Evolutionary conservation across 1,284 basidiomycete genomes (phyloP).

Genomic region (Sporisorium scitamineum): DNA sequence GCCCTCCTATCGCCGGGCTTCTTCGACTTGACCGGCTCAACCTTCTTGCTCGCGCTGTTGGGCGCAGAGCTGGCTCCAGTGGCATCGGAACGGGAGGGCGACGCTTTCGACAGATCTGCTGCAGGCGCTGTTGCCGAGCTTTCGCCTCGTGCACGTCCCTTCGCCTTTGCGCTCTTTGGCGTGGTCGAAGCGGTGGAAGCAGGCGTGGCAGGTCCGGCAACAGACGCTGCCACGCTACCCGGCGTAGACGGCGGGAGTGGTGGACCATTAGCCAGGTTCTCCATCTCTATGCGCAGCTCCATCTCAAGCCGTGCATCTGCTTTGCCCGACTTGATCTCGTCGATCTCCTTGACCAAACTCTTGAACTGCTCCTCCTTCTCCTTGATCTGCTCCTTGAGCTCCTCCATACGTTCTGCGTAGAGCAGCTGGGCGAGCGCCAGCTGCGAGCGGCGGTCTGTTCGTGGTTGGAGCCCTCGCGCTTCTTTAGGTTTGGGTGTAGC

Average conservation of each 20-base stretch:
- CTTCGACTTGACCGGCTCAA: slow-evolving; percentile 11
- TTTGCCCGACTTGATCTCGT: slow-evolving; percentile 50
- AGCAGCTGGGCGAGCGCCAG: slow-evolving; percentile 61
- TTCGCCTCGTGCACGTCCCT: slow-evolving; percentile 36
- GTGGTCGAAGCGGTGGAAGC: slow-evolving; percentile 30
- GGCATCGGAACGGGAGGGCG: slow-evolving; percentile 18
- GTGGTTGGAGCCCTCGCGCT: slow-evolving; percentile 43
- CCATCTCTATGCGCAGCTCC: slow-evolving; percentile 50
- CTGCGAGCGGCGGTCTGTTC: slow-evolving; percentile 52
- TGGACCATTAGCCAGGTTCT: slow-evolving; percentile 45
- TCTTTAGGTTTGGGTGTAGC: slow-evolving; percentile 46
- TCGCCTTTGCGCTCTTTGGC: slow-evolving; percentile 39
- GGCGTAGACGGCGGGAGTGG: slow-evolving; percentile 36
- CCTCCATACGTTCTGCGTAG: slow-evolving; percentile 61
- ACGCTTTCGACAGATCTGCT: slow-evolving; percentile 22
- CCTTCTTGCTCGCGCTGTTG: slow-evolving; percentile 28
- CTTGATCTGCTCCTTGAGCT: slow-evolving; percentile 55
- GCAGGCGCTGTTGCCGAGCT: slow-evolving; percentile 21
- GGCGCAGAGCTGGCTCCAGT: slow-evolving; percentile 18
- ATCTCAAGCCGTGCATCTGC: slow-evolving; percentile 42
- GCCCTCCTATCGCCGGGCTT: slow-evolving; percentile 22
- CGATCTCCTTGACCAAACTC: slow-evolving; percentile 43
- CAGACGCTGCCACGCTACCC: slow-evolving; percentile 21
- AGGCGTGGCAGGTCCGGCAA: slow-evolving; percentile 21
- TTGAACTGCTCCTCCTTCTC: slow-evolving; percentile 59